Base-by-base conservation (phyloP, 345 rosid species). In the Sapria himalayana region DNA sequence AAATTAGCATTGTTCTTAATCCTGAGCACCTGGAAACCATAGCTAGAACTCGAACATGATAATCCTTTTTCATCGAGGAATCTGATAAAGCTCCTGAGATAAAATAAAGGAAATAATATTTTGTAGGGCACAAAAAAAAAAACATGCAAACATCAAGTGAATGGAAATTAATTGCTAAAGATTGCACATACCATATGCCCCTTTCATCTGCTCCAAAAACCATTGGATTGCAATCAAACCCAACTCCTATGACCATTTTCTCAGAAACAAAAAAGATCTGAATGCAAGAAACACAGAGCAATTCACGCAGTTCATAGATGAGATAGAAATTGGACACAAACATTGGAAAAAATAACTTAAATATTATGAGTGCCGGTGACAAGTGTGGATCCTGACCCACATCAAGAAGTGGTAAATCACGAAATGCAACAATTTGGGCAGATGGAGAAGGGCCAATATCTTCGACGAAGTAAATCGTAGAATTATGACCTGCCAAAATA, bases 321-420 rank as follows among this genome's bases (percentile, higher is more conserved):
- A 43, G 16, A 52, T 37, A 38, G 61, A 33, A 38, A 52, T 57
- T 46, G 62, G 40, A 29, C 38, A 47, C 40, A 47, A 33, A 29
- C 43, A 13, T 16, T 42, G 13, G 22, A 43, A 18, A 52, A 56
- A 50, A 59, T 43, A 33, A 50, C 51, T 21, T 39, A 42, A 42
- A 54, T 33, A 39, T 41, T 48, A 54, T 43, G 60, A 33, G 29
- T n/a, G n/a, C n/a, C n/a, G 12, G 47, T 49, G 61, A 67, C 57
- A 57, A 69, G 66, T 61, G 75, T 65, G 85, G 76, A 82, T 58
- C 94, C 93, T 79, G 91, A 89, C 98, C 98, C 98, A 89, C 95
- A 82, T 89, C 98, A 76, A 93, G 86, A 52, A 89, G 98, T 53
- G 98, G 98, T 80, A 89, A 74, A 74, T 82, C 73, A 22, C 78